Evolutionary conservation across 2,329 filamentous ascomycete species (phyloP), one percentile per base, ranked within the genome.

Genomic region (Fusarium domesticum): DNA sequence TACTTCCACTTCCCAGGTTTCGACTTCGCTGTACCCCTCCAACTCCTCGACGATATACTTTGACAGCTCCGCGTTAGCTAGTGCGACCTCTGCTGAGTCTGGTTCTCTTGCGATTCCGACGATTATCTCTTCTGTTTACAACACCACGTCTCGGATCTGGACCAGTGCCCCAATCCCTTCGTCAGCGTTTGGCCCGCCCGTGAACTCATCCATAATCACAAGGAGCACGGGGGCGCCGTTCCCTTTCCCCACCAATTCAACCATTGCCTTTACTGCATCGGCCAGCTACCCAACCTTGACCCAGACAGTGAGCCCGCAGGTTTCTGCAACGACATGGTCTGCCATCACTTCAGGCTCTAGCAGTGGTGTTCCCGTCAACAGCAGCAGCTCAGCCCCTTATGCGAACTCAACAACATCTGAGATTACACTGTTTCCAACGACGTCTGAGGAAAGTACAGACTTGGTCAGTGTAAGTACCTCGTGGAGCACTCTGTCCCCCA

Each of bases 161-260:
- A 45, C 42, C 4, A 35, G 16, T 15, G 37, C 19, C 8, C 36
- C 16, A n/a, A 20, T 28, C 20, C 37, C 45, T 2, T 43, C 47
- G 18, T 42, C 40, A 6, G 10, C 38, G 3, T 18, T 12, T n/a
- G 25, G 33, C 10, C 47, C 41, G 39, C 19, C 53, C 12, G 33
- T 46, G 20, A 53, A 37, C 28, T 53, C 47, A 14, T 35, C 48
- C 6, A 38, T 37, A 19, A 47, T 51, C 20, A 47, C 53, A 6
- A 31, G 35, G 12, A 35, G 47, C 18, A 42, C 37, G 14, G 18
- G 32, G 23, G n/a, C n/a, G n/a, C 47, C 43, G n/a, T 38, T 51
- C 5, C 53, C 53, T 3, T 48, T 56, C 30, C 50, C 53, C 15
- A 51, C 18, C 28, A 51, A 50, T 25, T 45, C 42, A 14, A 46